Evolutionary conservation across 2,329 filamentous ascomycete species (phyloP).

Genomic region (Phyllosticta citrichinensis): DNA sequence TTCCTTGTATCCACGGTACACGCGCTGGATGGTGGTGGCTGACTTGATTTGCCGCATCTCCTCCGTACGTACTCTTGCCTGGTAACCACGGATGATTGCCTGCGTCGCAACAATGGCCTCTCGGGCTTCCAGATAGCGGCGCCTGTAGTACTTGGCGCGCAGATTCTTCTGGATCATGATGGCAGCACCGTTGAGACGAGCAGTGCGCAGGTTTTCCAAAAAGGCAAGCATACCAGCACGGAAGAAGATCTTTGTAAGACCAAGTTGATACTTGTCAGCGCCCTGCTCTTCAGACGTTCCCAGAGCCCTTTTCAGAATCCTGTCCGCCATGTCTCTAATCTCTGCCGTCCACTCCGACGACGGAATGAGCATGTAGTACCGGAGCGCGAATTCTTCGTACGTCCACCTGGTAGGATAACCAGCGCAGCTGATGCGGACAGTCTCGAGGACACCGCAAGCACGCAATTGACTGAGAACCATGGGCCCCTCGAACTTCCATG

Average conservation of each 20-base stretch:
- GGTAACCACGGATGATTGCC: conserved; percentile 63
- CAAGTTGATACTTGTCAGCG: conserved; percentile 87
- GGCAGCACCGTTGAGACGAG: conserved; percentile 81
- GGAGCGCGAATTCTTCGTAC: conserved; percentile 92
- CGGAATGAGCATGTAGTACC: conserved; percentile 96
- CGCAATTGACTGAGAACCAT: conserved; percentile 97
- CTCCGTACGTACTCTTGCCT: conserved; percentile 67
- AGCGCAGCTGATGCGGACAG: conserved; percentile 91
- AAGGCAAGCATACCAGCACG: conserved; percentile 97
- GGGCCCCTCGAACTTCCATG: conserved; percentile 96
- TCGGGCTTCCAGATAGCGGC: conserved; percentile 79
- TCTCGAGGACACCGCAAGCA: conserved; percentile 97
- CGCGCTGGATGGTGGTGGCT: conserved; percentile 86
- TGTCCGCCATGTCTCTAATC: conserved; percentile 87
- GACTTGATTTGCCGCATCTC: conserved; percentile 75
- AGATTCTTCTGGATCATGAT: conserved; percentile 99
- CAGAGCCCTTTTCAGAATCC: conserved; percentile 79
- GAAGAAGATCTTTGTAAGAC: conserved; percentile 98
- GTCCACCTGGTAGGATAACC: conserved; percentile 98
- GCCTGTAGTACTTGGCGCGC: conserved; percentile 87
- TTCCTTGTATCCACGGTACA: conserved; percentile 90
- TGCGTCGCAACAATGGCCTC: conserved; percentile 73
- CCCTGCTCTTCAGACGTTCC: conserved; percentile 44
- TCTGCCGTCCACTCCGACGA: conserved; percentile 87
- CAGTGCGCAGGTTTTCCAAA: conserved; percentile 86